Base-by-base conservation (phyloP, 139 green algal species). In the Haematococcus sp. region DNA sequence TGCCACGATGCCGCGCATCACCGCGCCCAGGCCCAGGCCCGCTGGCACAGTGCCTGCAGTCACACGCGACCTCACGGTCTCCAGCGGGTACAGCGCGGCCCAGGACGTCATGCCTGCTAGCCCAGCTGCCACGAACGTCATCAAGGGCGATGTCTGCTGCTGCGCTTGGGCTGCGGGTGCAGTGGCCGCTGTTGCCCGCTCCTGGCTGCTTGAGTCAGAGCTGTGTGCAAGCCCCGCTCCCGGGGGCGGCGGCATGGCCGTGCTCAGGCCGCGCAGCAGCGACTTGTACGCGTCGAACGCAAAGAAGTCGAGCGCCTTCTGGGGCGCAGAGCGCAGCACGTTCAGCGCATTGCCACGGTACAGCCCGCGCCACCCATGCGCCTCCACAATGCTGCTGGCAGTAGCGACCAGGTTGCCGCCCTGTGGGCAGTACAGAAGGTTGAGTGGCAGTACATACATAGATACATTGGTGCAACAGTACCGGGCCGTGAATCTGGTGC, bases 221-320 rank as follows among this genome's bases (percentile, higher is more conserved):
- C n/a, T n/a, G n/a, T 31, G 30, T 59, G 54, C 33, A 51, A 69
- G 35, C 35, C 60, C 71, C 15, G 67, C 76, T 23, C 65, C 76
- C 1, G 54, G 31, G 63, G 74, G 79, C 2, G 46, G 73, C 54
- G 66, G 72, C 34, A 68, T 28, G 0, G 46, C 25, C 60, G 49
- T 63, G 11, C 54, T 20, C 25, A 7, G 3, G 11, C 44, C 4
- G 4, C 66, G 25, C 31, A 89, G 68, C 51, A 78, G 30, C 2
- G 52, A 59, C 75, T 90, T 91, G 76, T 85, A 85, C 35, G 78
- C 68, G 74, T 94, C 89, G 75, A 92, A 94, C 0, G 77, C 80
- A 28, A 94, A 95, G 79, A 96, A 97, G 73, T 97, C 91, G 9
- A 95, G 74, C 4, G 88, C 88, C 46, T 92, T 76, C 70, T 76